phyloP scores from a whole-genome alignment of 805 yeast genomes.

The Saturnispora diversa region DNA sequence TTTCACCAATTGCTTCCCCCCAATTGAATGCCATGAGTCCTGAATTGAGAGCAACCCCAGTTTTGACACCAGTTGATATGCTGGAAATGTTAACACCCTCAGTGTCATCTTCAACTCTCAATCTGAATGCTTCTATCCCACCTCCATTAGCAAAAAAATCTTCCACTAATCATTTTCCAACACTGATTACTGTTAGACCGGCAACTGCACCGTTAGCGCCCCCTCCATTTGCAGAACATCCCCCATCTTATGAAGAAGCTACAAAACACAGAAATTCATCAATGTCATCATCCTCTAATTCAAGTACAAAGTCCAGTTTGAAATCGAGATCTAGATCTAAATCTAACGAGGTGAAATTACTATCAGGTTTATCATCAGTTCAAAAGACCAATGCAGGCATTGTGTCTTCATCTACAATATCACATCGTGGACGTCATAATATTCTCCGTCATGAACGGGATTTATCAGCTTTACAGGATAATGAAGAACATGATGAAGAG shows the following conservation, averaged over 20 bases:
- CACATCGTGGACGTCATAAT: too few relatives aligned
- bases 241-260: slow-evolving; percentile 27
- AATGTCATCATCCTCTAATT: neutral
- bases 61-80: slow-evolving; percentile 14
- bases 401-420: neutral
- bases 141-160: slow-evolving; percentile 25
- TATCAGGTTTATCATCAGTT: slow-evolving; percentile 3
- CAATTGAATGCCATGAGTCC: slow-evolving; percentile 26
- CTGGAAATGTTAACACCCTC: slow-evolving; percentile 24
- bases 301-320: neutral
- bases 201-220: slow-evolving; percentile 21
- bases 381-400: neutral
- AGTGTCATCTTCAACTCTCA: slow-evolving; percentile 29
- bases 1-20: slow-evolving; percentile 37
- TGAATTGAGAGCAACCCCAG: slow-evolving; percentile 19
- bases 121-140: slow-evolving; percentile 62
- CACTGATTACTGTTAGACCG: neutral
- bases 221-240: slow-evolving; percentile 25
- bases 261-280: slow-evolving; percentile 5
- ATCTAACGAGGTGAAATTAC: slow-evolving; percentile 7
- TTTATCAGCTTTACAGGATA: slow-evolving; percentile 1
- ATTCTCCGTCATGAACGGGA: slow-evolving; percentile 7
- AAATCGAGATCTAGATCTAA: slow-evolving; percentile 10
- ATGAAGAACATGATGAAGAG: slow-evolving; percentile 11
- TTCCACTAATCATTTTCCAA: neutral